These are phyloP conservation scores for Lachnellula willkommii DNA, from an alignment of 2,329 filamentous ascomycete genomes.

Conservation along the genomic window DNA sequence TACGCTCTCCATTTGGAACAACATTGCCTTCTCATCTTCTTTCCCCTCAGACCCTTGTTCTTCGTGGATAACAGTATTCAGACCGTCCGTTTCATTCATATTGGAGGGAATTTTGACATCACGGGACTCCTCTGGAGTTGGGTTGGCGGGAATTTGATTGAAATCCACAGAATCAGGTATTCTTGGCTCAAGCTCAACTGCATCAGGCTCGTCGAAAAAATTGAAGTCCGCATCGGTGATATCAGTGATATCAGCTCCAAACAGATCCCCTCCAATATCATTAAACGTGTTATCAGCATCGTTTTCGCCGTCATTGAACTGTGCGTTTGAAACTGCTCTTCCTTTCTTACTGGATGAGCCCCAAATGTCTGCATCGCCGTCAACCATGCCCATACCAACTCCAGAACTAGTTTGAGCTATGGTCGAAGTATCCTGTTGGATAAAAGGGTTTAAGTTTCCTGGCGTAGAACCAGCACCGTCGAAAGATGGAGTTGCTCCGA, in stretches of 20 bases:
- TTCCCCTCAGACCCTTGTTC: not conserved
- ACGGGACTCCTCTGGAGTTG: slow-evolving; percentile 1
- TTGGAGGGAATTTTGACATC: not conserved
- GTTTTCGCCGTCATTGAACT: slow-evolving; percentile 25
- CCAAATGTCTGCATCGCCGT: slow-evolving; percentile 27
- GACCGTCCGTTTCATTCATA: not conserved
- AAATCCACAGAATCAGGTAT: not conserved
- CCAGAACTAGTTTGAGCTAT: slow-evolving; percentile 12
- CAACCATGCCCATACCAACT: slow-evolving; percentile 8
- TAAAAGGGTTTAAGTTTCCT: slow-evolving; percentile 35
- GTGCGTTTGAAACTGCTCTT: slow-evolving; percentile 14
- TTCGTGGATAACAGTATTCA: not conserved
- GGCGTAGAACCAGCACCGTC: slow-evolving; percentile 54
- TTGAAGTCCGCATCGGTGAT: slow-evolving; percentile 81
- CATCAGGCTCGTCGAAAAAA: slow-evolving; percentile 66
- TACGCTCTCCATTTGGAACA: not conserved
- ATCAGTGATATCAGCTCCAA: slow-evolving; percentile 66
- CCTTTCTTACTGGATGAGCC: slow-evolving; percentile 23
- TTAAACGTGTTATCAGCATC: slow-evolving; percentile 53
- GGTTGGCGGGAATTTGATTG: slow-evolving; percentile 1
- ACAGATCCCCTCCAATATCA: slow-evolving; percentile 64
- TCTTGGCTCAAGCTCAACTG: slow-evolving; percentile 20
- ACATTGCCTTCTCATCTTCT: not conserved
- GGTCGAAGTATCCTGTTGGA: slow-evolving; percentile 37
- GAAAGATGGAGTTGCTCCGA: slow-evolving; percentile 51